A percentile compares a stretch with the other conserved stretches of the same genome.
phyloP scores from a whole-genome alignment of 2,329 filamentous ascomycete species.

The Exophiala dermatitidis region DNA sequence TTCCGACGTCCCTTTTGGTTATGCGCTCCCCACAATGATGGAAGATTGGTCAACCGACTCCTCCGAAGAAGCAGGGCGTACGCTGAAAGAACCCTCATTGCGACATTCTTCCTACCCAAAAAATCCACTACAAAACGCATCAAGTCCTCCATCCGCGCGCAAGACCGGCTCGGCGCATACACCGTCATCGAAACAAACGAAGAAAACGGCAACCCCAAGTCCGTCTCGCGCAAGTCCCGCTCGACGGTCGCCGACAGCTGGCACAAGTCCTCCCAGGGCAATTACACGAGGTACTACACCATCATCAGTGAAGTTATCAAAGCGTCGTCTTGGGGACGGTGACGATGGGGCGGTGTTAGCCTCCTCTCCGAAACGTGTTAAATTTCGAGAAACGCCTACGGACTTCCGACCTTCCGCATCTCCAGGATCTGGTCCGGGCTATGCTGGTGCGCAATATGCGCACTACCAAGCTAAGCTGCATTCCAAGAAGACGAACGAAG shows the following conservation, averaged over 20 bases:
- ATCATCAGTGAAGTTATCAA: neutral
- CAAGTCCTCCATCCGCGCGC: neutral
- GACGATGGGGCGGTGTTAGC: neutral
- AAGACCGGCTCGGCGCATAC: neutral
- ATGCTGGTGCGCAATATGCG: too few species aligned
- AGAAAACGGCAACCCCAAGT: too few species aligned
- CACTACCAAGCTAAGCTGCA: too few species aligned
- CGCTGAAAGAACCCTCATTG: neutral
- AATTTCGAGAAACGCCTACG: neutral
- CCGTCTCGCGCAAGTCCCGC: too few species aligned
- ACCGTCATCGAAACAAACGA: too few species aligned
- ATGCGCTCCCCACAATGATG: neutral
- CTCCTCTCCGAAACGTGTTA: neutral
- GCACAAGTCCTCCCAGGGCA: too few species aligned
- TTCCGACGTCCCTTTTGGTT: neutral
- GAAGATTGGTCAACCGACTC: neutral
- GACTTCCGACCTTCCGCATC: neutral
- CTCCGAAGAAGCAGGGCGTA: neutral
- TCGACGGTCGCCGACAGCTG: too few species aligned
- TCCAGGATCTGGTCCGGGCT: neutral
- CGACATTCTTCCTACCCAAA: neutral
- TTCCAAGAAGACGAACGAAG: too few species aligned
- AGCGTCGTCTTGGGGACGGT: neutral
- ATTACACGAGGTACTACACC: neutral
- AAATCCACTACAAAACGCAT: neutral